A percentile compares a stretch with the other conserved stretches of the same genome.
phyloP scores from a whole-genome alignment of 164 flowering plant species.

The Chimonanthus praecox region DNA sequence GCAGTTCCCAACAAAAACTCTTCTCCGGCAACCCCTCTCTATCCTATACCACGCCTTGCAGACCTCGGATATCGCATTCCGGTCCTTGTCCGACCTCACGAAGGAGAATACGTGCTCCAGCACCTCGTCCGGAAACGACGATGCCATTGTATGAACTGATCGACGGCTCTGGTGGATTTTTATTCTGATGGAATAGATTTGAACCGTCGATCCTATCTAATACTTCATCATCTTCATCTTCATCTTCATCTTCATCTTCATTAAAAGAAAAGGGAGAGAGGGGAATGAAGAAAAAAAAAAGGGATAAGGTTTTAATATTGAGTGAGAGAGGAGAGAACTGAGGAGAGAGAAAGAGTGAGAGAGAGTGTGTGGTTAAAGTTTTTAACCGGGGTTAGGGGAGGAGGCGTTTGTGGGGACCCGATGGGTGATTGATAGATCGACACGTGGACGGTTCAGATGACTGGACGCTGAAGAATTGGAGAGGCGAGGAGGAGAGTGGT shows the following conservation, averaged over 20 bases:
- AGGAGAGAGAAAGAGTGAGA: too few species aligned
- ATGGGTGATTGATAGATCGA: constrained; percentile 10
- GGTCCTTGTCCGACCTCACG: constrained; percentile 46
- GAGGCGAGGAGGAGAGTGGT: neutral
- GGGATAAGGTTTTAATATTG: constrained; percentile 27
- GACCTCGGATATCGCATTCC: constrained; percentile 70
- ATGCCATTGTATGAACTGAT: constrained; percentile 21
- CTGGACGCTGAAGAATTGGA: constrained; percentile 30
- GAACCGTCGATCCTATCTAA: neutral
- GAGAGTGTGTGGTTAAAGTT: constrained; percentile 6
- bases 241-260: too few species aligned
- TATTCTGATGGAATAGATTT: constrained; percentile 7
- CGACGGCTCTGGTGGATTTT: neutral
- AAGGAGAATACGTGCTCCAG: constrained; percentile 83
- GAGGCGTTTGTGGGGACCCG: neutral
- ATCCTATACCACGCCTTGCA: constrained; percentile 83
- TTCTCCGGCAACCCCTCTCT: constrained; percentile 57
- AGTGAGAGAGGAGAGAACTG: constrained; percentile 4
- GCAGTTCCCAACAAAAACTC: constrained; percentile 78
- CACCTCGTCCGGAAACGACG: constrained; percentile 81
- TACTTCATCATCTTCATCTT: too few species aligned
- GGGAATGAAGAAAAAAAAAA: constrained; percentile 17
- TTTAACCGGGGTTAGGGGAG: constrained; percentile 17
- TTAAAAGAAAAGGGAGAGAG: constrained; percentile 11
- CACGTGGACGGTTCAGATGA: constrained; percentile 13